Base-by-base conservation (phyloP, 805 yeast genomes). In the Metschnikowia vanudenii region DNA sequence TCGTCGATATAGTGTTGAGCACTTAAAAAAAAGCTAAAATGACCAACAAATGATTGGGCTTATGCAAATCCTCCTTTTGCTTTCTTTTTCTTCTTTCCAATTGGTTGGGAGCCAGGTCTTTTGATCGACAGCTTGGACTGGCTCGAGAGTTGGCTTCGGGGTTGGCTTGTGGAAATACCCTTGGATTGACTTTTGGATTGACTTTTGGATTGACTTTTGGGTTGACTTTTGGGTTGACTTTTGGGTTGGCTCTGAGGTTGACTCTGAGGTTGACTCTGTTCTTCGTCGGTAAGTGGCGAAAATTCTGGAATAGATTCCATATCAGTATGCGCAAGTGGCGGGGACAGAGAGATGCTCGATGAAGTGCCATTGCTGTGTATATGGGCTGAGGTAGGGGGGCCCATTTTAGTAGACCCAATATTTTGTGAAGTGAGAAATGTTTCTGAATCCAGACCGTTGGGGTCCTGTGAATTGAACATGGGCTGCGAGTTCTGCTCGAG, bases 1-100 rank as follows among this genome's bases (percentile, higher is more conserved):
- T n/a, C n/a, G n/a, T n/a, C n/a, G n/a, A n/a, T n/a, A n/a, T n/a
- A n/a, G n/a, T n/a, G n/a, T n/a, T n/a, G n/a, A n/a, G n/a, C n/a
- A n/a, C n/a, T n/a, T n/a, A n/a, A n/a, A 22, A 22, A 22, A 5
- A 29, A 4, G 32, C 19, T 11, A 26, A 38, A 38, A 2, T 14
- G 16, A 17, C n/a, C 16, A 14, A 9, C 12, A 38, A 29, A 4
- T 9, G 28, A 22, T 4, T 13, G 26, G 19, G 18, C 17, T 29
- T 37, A 44, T 6, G 37, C 75, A 60, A 79, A 78, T 3, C 82
- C 82, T 13, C 80, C 72, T 46, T 71, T 68, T 52, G 68, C 72
- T 57, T 72, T 75, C 64, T 73, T 76, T 54, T 48, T 46, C 19
- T 64, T 69, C 24, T 33, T 28, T n/a, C 14, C 33, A 19, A 36